Base-by-base conservation (phyloP, 345 rosid species). In the Mangifera indica region DNA sequence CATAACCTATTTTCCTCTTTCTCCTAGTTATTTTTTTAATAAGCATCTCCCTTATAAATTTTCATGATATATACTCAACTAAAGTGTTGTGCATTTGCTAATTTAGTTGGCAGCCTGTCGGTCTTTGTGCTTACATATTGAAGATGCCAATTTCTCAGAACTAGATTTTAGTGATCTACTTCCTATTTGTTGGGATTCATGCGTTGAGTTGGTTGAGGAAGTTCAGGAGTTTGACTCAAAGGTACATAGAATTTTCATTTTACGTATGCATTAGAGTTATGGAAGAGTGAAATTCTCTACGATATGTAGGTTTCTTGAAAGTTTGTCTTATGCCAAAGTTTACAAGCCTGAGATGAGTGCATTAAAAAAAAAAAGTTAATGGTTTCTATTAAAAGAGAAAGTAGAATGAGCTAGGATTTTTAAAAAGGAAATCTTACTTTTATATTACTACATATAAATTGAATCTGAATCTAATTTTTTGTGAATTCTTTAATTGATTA, bases 211-310 rank as follows among this genome's bases (percentile, higher is more conserved):
- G 87, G 82, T 92, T 52, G 97, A 91, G 75, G 99, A 92, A 67
- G 98, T 91, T 79, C 93, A 92, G 74, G 98, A 95, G 84, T 95
- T 95, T 76, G 99, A 95, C 82, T 95, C 98, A 13, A 95, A 92
- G 97, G 99, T 95, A 81, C 55, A 58, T 24, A 60, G 66, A 56
- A 20, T 10, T 63, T 26, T 17, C n/a, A 63, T 66, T 3, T 48
- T n/a, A n/a, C 5, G n/a, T 58, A 5, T 42, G 37, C 15, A 46
- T 59, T 68, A 20, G 54, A 37, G 44, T 44, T 70, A 24, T 12
- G 40, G 40, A 37, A 45, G 56, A 58, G 53, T 4, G 21, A 5
- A 37, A 45, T 58, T 48, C 13, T 22, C 57, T 40, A 51, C 3
- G 2, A 14, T 21, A 14, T 54, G 7, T 49, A 24, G 15, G 40